phyloP scores from a whole-genome alignment of 768 basidiomycete species.

The Rubroboletus pulcherrimus region DNA sequence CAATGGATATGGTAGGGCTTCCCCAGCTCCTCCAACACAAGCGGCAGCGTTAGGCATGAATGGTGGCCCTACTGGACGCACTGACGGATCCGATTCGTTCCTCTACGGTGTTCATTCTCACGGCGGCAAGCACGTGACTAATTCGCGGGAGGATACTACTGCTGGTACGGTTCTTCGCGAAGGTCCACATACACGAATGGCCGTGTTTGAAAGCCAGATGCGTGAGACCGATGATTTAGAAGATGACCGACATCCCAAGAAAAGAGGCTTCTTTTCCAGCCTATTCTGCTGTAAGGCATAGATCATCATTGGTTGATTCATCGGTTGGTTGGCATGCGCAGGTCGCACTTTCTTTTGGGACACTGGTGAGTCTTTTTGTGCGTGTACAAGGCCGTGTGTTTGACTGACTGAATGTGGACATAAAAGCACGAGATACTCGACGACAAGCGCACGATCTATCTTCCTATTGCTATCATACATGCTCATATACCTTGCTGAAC shows the following conservation, averaged over 20 bases:
- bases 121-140: slow-evolving; percentile 46
- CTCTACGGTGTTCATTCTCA: slow-evolving; percentile 53
- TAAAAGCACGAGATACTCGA: slow-evolving; percentile 27
- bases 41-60: slow-evolving; percentile 35
- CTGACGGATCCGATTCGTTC: slow-evolving; percentile 65
- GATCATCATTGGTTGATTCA: slow-evolving; percentile 27
- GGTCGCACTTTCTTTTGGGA: slow-evolving; percentile 28
- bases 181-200: slow-evolving; percentile 47
- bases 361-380: slow-evolving; percentile 17
- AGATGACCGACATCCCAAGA: slow-evolving; percentile 62
- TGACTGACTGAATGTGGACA: background rate
- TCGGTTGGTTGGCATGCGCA: slow-evolving; percentile 23
- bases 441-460: slow-evolving; percentile 33
- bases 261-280: slow-evolving; percentile 59
- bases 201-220: slow-evolving; percentile 67
- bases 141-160: slow-evolving; percentile 52
- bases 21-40: slow-evolving; percentile 39
- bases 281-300: slow-evolving; percentile 69
- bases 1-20: slow-evolving; percentile 54
- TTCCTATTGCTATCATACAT: slow-evolving; percentile 32
- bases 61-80: slow-evolving; percentile 39
- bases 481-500: slow-evolving; percentile 32
- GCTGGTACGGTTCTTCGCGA: slow-evolving; percentile 36
- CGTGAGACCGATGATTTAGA: slow-evolving; percentile 55
- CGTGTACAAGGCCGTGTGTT: too few species aligned